phyloP scores from a whole-genome alignment of 257 asterid species.

The Gentiana macrophylla region DNA sequence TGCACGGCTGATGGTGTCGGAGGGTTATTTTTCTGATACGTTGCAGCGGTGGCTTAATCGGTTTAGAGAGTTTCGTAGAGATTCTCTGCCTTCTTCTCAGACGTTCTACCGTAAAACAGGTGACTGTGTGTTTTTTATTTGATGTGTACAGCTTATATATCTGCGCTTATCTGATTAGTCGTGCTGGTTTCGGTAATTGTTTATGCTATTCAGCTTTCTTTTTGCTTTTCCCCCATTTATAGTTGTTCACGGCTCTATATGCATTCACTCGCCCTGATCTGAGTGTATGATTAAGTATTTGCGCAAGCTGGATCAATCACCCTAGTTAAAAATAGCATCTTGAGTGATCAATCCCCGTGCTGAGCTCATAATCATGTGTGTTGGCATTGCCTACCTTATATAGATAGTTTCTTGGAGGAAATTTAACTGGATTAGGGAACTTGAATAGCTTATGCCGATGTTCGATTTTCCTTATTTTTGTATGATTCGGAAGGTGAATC shows the following conservation, averaged over 20 bases:
- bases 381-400: too few species aligned
- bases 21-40: constrained; percentile 41
- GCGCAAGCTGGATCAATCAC: too few species aligned
- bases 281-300: too few species aligned
- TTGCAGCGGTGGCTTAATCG: constrained; percentile 52
- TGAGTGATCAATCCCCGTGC: too few species aligned
- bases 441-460: too few species aligned
- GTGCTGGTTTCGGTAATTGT: neutral
- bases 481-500: too few species aligned
- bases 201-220: neutral
- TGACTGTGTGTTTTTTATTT: neutral
- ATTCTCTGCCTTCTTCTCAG: constrained; percentile 54
- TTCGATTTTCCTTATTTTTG: too few species aligned
- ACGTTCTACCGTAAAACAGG: constrained; percentile 73
- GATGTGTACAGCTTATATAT: neutral
- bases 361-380: too few species aligned
- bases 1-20: constrained; percentile 32
- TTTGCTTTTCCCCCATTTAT: neutral
- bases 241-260: too few species aligned
- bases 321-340: too few species aligned
- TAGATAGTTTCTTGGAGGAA: too few species aligned
- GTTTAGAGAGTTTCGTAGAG: constrained; percentile 62
- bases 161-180: neutral
- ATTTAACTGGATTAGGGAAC: too few species aligned
- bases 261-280: neutral